A percentile compares a stretch with the other conserved stretches of the same genome.
phyloP scores from a whole-genome alignment of 805 yeast species.

The Martiniozyma abietophila region DNA sequence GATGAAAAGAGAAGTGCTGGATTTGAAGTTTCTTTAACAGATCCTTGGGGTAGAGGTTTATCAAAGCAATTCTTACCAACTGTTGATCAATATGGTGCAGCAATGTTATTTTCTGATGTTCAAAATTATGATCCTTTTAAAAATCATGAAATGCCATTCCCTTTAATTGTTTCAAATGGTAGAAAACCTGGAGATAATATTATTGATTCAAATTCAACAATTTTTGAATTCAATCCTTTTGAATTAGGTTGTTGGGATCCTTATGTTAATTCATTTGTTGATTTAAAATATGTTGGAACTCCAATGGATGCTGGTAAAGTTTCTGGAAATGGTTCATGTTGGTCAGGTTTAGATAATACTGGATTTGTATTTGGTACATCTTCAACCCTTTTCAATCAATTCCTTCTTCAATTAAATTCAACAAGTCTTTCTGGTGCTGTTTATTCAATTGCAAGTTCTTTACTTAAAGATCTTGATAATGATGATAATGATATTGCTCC shows the following conservation, averaged over 20 bases:
- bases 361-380: conserved; percentile 81
- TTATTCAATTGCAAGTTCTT: conserved; percentile 33
- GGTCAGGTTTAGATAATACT: conserved; percentile 67
- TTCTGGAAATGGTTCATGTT: conserved; percentile 33
- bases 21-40: conserved; percentile 57
- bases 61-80: conserved; percentile 65
- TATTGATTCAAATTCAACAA: conserved; percentile 58
- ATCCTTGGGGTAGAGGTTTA: conserved; percentile 71
- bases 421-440: conserved; percentile 41
- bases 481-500: conserved; percentile 61
- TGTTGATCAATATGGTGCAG: conserved; percentile 52
- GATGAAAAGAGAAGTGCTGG: conserved; percentile 52
- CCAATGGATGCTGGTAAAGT: conserved; percentile 52
- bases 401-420: conserved; percentile 47
- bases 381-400: conserved; percentile 67
- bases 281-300: conserved; percentile 64
- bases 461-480: conserved; percentile 33
- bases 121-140: conserved; percentile 52
- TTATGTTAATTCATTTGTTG: conserved; percentile 52
- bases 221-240: conserved; percentile 53
- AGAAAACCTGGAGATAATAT: conserved; percentile 53
- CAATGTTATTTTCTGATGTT: conserved; percentile 47
- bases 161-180: conserved; percentile 56
- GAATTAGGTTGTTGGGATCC: conserved; percentile 90
- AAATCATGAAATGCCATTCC: conserved; percentile 63